These are phyloP conservation scores for Saposhnikovia divaricata DNA, from an alignment of 129 eudicot genomes.

Conservation along the genomic window DNA sequence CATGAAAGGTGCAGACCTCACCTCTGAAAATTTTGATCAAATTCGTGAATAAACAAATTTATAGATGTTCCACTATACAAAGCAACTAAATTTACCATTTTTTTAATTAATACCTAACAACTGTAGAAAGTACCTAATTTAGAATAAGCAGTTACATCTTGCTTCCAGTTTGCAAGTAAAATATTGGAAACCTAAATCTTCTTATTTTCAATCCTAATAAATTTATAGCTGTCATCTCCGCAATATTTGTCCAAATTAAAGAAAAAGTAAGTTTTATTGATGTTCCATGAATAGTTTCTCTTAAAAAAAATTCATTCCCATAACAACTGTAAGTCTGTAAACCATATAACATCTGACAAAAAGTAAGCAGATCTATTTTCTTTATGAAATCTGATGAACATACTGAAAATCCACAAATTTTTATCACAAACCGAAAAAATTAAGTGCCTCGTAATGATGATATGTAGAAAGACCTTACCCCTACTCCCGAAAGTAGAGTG, in stretches of 20 bases:
- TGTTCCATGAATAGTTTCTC: background rate
- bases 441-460: background rate
- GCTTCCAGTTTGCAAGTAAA: background rate
- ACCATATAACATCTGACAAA: background rate
- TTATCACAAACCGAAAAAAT: background rate
- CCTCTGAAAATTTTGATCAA: constrained; percentile 35
- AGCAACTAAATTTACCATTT: background rate
- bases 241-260: constrained; percentile 8
- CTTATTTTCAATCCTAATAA: background rate
- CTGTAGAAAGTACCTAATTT: background rate
- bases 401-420: background rate
- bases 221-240: constrained; percentile 32
- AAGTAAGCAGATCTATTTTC: background rate
- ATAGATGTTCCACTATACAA: background rate
- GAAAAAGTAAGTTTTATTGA: background rate
- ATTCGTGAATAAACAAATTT: background rate
- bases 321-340: background rate
- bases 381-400: background rate
- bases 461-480: background rate
- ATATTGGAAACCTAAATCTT: background rate
- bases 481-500: background rate
- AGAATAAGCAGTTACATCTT: background rate
- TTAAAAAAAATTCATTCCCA: too few species aligned
- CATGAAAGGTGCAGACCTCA: constrained; percentile 53
- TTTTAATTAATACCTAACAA: background rate